These are phyloP conservation scores for Yamadazyma triangularis DNA, from an alignment of 1,139 yeast species.

Conservation along the genomic window DNA sequence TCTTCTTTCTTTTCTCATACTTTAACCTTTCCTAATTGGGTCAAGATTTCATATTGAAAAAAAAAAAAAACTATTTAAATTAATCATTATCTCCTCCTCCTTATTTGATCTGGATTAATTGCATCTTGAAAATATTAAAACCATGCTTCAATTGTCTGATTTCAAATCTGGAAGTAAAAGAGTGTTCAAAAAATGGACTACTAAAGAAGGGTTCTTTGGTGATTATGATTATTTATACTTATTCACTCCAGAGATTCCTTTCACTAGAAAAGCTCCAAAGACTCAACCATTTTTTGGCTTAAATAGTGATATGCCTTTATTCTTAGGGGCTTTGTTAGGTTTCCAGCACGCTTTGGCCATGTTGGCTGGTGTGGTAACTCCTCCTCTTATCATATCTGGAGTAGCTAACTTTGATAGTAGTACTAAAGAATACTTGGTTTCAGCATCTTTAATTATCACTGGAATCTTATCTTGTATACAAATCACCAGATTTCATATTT, in stretches of 20 bases:
- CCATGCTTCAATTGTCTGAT: conserved; percentile 1
- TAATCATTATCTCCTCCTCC: too few relatives aligned
- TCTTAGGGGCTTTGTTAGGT: conserved; percentile 72
- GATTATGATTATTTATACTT: conserved; percentile 77
- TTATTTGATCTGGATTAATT: too few relatives aligned
- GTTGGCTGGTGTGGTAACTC: conserved; percentile 90
- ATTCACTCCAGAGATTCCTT: conserved; percentile 76
- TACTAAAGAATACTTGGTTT: conserved; percentile 65
- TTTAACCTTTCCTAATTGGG: neutral
- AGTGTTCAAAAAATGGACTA: conserved; percentile 46
- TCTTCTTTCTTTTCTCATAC: neutral
- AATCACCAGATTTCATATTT: conserved; percentile 75
- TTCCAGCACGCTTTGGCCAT: conserved; percentile 84
- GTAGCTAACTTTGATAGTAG: conserved; percentile 53
- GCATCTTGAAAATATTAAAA: too few relatives aligned
- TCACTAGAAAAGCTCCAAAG: conserved; percentile 44
- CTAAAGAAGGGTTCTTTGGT: conserved; percentile 75
- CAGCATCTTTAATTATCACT: conserved; percentile 69
- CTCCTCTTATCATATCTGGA: conserved; percentile 66
- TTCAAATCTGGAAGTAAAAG: conserved; percentile 17
- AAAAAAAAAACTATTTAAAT: too few relatives aligned
- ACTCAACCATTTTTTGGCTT: conserved; percentile 79
- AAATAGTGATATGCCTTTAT: conserved; percentile 71
- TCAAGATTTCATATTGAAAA: too few relatives aligned
- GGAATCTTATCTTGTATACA: conserved; percentile 73